Evolutionary conservation across 768 basidiomycete species (phyloP), one percentile per base, ranked within the genome.

Genomic region (Suillus clintonianus): DNA sequence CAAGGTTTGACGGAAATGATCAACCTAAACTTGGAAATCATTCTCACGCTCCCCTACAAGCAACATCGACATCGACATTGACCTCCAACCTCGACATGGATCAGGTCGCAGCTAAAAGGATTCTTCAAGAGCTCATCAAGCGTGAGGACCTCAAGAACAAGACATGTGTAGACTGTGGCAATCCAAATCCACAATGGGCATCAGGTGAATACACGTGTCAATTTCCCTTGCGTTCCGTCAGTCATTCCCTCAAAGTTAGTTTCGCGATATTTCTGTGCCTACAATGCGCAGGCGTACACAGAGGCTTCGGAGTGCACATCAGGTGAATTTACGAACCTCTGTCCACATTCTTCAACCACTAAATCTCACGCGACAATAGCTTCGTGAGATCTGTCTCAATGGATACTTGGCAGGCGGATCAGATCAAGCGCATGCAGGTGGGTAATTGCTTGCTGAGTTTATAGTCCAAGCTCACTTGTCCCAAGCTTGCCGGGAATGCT

Each of bases 161-260:
- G 77, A 67, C 80, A 48, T 97, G 95, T 74, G 83, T 85, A 15
- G 95, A 97, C 73, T 97, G 95, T 70, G 76, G 79, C 11, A 94
- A 91, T 65, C 95, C 92, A n/a, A 92, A 94, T 71, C 95, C 95
- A 0, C 95, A 97, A 73, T 98, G 95, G 95, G 93, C 94, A n/a
- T 93, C 66, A 86, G 90, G 91, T 91, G 68, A 64, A 37, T 47
- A 39, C 59, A 41, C 62, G 14, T 42, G 17, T 30, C 19, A 32
- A 17, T 2, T 51, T 39, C 62, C 36, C 22, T 36, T 19, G 1
- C 39, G 2, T 48, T 48, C 55, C 42, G 32, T 61, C 61, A 34
- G 53, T 61, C 64, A 62, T 41, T 10, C 45, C 8, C 27, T 11
- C 37, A 13, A 67, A 75, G 74, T 76, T 74, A 91, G 89, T 75